Evolutionary conservation across 148 eudicot species (phyloP).

Genomic region (Spergularia bocconei): DNA sequence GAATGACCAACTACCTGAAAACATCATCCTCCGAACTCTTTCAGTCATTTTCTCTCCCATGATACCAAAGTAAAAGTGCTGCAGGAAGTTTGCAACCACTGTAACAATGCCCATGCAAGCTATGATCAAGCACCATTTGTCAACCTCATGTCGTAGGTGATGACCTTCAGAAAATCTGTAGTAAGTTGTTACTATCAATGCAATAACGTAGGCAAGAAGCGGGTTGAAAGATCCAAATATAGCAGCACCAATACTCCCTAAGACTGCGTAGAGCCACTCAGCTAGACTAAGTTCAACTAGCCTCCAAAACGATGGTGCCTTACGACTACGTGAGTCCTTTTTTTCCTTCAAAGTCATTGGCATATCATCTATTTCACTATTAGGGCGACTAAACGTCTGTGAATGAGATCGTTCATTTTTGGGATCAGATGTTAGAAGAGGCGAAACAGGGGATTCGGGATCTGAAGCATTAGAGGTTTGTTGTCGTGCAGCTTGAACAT

Average conservation of each 20-base stretch:
- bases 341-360: slow-evolving; percentile 39
- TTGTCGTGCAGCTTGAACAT: slow-evolving; percentile 56
- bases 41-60: slow-evolving; percentile 99
- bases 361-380: slow-evolving; percentile 50
- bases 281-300: slow-evolving; percentile 96
- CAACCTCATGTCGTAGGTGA: slow-evolving; percentile 62
- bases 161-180: slow-evolving; percentile 48
- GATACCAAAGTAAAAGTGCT: slow-evolving; percentile 96
- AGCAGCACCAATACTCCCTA: slow-evolving; percentile 96
- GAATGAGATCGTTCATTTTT: slow-evolving; percentile 95
- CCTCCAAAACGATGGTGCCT: slow-evolving; percentile 89
- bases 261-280: slow-evolving; percentile 97
- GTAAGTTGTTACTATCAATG: slow-evolving; percentile 75
- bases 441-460: slow-evolving; percentile 98
- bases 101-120: slow-evolving; percentile 95
- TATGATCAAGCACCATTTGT: slow-evolving; percentile 96
- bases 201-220: slow-evolving; percentile 92
- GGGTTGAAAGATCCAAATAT: slow-evolving; percentile 98
- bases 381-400: slow-evolving; percentile 92
- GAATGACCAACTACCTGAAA: slow-evolving; percentile 60
- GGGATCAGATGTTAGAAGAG: slow-evolving; percentile 96
- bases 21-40: slow-evolving; percentile 98
- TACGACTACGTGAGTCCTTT: slow-evolving; percentile 38
- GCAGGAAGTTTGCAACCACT: slow-evolving; percentile 93
- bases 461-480: slow-evolving; percentile 63